Conservation (phyloP, 2,329 filamentous ascomycete species). For the Penicillium rolfsii region DNA sequence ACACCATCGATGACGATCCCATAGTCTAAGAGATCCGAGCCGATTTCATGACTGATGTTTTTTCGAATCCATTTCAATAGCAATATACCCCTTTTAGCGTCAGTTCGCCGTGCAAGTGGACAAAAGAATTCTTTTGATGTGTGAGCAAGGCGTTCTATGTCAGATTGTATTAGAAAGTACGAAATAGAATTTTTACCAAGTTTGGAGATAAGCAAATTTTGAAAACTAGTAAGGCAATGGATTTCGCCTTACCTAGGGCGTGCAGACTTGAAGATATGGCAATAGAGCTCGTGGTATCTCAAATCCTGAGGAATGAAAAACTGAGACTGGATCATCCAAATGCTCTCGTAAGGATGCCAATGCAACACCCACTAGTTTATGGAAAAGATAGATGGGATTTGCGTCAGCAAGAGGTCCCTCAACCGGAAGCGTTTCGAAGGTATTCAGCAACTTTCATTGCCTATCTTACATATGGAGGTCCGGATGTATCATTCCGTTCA, state of each 20-base stretch:
- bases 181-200: not conserved
- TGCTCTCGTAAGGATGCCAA: too few relatives aligned
- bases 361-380: too few relatives aligned
- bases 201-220: not conserved
- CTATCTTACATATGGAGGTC: too few relatives aligned
- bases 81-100: slow-evolving; percentile 3
- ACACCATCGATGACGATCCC: slow-evolving; percentile 4
- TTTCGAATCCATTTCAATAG: not conserved
- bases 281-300: too few relatives aligned
- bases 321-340: too few relatives aligned
- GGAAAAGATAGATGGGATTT: too few relatives aligned
- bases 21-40: not conserved
- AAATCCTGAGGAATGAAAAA: too few relatives aligned
- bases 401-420: too few relatives aligned
- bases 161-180: not conserved
- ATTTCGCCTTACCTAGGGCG: not conserved
- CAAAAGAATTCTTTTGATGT: not conserved
- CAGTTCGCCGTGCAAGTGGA: not conserved
- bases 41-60: not conserved
- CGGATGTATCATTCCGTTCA: too few relatives aligned
- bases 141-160: not conserved
- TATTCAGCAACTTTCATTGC: too few relatives aligned
- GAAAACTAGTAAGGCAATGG: not conserved
- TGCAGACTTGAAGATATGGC: too few relatives aligned
- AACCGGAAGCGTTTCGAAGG: too few relatives aligned